Evolutionary conservation across 345 rosid genomes (phyloP), one percentile per base, ranked within the genome.

Genomic region (Syzygium oleosum): DNA sequence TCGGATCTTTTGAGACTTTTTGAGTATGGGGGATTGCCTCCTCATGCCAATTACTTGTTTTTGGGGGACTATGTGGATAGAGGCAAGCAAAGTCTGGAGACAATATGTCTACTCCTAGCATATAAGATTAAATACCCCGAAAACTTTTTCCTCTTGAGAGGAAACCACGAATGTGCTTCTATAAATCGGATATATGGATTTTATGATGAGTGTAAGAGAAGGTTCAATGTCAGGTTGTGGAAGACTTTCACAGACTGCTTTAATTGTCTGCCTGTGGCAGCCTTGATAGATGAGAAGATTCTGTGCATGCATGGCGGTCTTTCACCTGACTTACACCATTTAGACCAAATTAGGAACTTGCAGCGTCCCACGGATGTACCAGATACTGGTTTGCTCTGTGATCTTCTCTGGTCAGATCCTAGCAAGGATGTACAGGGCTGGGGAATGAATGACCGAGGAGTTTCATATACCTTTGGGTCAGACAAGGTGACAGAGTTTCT

Each of bases 281-380:
- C 94, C 29, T 73, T 90, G 85, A 91, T 92, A 87, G 94, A 95
- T 92, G 98, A 94, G 88, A 95, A 96, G 95, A 95, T 96, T 88
- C 93, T 96, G 27, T 95, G 98, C 92, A 96, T 96, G 98, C 98
- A 95, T 85, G 98, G 98, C 46, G 98, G 98, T 85, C 93, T 96
- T 90, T 96, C 98, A 53, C 98, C 97, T n/a, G 97, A 94, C 59
- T 89, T 96, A 38, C 87, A 92, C 87, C 83, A 89, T 87, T 92
- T 96, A 92, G 94, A 96, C 87, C 95, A 93, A 87, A 95, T 96
- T 89, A 94, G 92, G 90, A 91, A 84, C 88, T 87, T 96, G 86
- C 94, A 90, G 58, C 97, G 98, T 43, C 98, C 98, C 52, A 91
- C 93, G 61, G 98, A 92, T 90, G 95, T 96, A 78, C 98, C 98